Evolutionary conservation across 495 filamentous ascomycete genomes (phyloP).

Genomic region (Thermothielavioides terrestris): DNA sequence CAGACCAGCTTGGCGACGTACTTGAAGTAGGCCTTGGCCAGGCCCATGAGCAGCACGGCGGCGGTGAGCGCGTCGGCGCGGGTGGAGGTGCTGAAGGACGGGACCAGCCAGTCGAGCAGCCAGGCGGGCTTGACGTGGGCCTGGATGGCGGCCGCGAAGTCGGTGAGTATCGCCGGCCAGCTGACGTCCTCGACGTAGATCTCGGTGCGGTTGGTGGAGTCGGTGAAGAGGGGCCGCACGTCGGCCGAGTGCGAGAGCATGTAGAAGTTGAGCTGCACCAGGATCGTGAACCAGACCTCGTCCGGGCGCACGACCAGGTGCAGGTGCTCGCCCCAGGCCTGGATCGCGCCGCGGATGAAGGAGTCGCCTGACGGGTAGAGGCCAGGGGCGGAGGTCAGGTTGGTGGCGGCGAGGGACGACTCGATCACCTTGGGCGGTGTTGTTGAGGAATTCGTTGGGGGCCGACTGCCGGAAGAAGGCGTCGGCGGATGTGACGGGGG

Average conservation of each 20-base stretch:
- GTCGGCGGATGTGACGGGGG: not conserved
- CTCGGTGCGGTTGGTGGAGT: slow-evolving; percentile 33
- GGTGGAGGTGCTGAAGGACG: slow-evolving; percentile 32
- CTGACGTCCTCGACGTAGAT: slow-evolving; percentile 25
- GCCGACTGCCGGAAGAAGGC: slow-evolving; percentile 15
- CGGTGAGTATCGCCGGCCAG: slow-evolving; percentile 10
- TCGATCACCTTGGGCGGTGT: slow-evolving; percentile 12
- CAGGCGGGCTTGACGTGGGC: slow-evolving; percentile 20
- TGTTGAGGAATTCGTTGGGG: slow-evolving; percentile 17
- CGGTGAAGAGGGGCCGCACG: slow-evolving; percentile 35
- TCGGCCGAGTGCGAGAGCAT: slow-evolving; percentile 43
- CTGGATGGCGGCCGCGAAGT: slow-evolving; percentile 22
- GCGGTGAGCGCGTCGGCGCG: slow-evolving; percentile 27
- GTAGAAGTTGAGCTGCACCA: slow-evolving; percentile 46
- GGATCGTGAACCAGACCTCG: slow-evolving; percentile 52
- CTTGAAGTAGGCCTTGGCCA: slow-evolving; percentile 28
- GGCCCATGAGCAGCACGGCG: slow-evolving; percentile 32
- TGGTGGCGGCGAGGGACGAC: slow-evolving; percentile 8
- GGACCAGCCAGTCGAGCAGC: slow-evolving; percentile 27
- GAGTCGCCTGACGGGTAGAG: slow-evolving; percentile 29
- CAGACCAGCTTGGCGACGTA: slow-evolving; percentile 22
- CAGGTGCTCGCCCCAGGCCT: slow-evolving; percentile 45
- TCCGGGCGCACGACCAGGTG: slow-evolving; percentile 47
- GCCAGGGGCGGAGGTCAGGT: not conserved
- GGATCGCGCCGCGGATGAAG: slow-evolving; percentile 40